phyloP scores from a whole-genome alignment of 2,329 filamentous ascomycete genomes.

The Colletotrichum sp. region DNA sequence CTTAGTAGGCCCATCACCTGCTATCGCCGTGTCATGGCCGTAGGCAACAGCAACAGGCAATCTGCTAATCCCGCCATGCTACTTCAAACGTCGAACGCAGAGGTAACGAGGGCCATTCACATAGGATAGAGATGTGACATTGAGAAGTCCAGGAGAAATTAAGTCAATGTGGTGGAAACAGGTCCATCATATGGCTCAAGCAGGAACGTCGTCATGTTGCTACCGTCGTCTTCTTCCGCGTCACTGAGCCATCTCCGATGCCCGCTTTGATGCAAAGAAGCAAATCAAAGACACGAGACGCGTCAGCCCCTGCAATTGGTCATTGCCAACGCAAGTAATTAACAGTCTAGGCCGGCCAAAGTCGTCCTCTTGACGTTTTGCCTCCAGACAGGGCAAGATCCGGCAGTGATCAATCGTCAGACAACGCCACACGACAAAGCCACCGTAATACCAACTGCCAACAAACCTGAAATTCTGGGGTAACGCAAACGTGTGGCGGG shows the following conservation, averaged over 20 bases:
- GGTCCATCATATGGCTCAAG: neutral
- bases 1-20: neutral
- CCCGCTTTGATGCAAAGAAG: neutral
- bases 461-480: slow-evolving; percentile 5
- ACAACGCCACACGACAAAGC: slow-evolving; percentile 11
- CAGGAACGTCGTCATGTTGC: neutral
- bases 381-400: neutral
- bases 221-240: neutral
- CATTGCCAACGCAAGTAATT: neutral
- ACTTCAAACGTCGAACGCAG: neutral
- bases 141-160: neutral
- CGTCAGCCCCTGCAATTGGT: neutral
- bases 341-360: neutral
- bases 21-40: neutral
- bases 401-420: neutral
- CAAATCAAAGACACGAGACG: neutral
- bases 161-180: neutral
- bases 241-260: neutral
- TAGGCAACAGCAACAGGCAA: neutral
- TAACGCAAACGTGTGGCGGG: slow-evolving; percentile 10
- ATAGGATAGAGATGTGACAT: neutral
- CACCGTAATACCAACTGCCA: neutral
- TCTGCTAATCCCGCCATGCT: neutral
- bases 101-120: neutral
- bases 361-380: neutral